Evolutionary conservation across 176 grass and related monocot species (phyloP).

Genomic region (Musa schizocarpa): DNA sequence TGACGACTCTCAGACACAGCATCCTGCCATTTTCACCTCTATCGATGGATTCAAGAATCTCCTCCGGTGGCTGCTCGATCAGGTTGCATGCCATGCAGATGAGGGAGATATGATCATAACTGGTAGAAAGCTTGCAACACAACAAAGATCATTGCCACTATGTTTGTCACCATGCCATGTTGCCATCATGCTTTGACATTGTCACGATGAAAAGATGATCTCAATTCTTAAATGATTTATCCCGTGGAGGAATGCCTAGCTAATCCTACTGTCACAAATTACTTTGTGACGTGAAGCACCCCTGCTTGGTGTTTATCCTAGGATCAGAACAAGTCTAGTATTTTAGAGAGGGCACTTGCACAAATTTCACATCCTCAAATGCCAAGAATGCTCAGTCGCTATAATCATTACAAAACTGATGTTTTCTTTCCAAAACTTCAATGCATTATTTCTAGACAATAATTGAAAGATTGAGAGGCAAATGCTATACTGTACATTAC

Average conservation of each 20-base stretch:
- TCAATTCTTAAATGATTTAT: too few relatives aligned
- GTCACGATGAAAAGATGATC: too few relatives aligned
- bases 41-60: constrained; percentile 60
- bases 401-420: not conserved
- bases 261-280: too few relatives aligned
- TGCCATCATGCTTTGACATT: too few relatives aligned
- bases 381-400: not conserved
- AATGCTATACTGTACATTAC: not conserved
- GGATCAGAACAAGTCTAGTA: not conserved
- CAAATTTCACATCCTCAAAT: constrained; percentile 3
- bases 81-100: constrained; percentile 35
- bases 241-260: too few relatives aligned
- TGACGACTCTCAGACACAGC: constrained; percentile 32
- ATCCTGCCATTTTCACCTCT: constrained; percentile 55
- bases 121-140: not conserved
- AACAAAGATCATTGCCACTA: too few relatives aligned
- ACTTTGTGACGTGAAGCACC: too few relatives aligned
- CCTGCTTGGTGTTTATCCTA: too few relatives aligned
- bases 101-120: constrained; percentile 35
- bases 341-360: not conserved
- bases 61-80: constrained; percentile 34
- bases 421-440: not conserved
- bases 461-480: not conserved
- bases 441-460: not conserved
- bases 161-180: too few relatives aligned